Conservation (phyloP, 805 yeast genomes). For the Debaryomyces prosopidis region DNA sequence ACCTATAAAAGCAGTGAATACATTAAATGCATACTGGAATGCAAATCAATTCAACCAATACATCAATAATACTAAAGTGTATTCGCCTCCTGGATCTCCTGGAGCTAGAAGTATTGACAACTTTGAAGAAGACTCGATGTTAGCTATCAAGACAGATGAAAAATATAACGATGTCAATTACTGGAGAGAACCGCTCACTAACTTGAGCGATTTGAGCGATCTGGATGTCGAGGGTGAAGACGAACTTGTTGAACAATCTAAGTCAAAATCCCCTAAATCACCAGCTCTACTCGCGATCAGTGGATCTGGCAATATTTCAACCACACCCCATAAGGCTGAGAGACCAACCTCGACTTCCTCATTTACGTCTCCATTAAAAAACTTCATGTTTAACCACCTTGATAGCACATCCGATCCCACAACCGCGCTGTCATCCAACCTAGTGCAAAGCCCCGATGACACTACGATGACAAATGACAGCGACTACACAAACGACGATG, state of each 20-base stretch:
- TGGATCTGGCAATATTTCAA: not conserved
- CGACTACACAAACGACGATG: conserved; percentile 15
- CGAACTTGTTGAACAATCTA: conserved; percentile 7
- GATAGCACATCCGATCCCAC: conserved; percentile 5
- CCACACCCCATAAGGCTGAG: conserved; percentile 12
- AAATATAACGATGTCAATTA: conserved; percentile 83
- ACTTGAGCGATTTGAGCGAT: conserved; percentile 55
- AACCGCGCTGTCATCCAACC: no score
- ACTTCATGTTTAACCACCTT: conserved; percentile 39
- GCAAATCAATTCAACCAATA: conserved; percentile 36
- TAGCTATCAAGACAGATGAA: conserved; percentile 47
- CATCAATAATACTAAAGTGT: conserved; percentile 14
- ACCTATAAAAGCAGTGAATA: conserved; percentile 49
- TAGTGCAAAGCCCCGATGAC: conserved; percentile 3
- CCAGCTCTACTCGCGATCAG: conserved; percentile 14
- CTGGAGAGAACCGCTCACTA: conserved; percentile 81
- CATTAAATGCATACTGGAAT: conserved; percentile 34
- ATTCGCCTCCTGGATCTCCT: conserved; percentile 20
- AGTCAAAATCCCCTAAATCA: conserved; percentile 15
- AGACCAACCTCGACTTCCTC: conserved; percentile 37
- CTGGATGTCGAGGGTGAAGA: conserved; percentile 42
- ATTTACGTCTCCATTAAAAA: conserved; percentile 42
- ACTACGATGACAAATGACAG: conserved; percentile 11
- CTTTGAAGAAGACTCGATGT: conserved; percentile 21
- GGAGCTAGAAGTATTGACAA: conserved; percentile 33